These are phyloP conservation scores for Umbelopsis vinacea DNA, from an alignment of 192 early-diverging fungal genomes.

Conservation along the genomic window DNA sequence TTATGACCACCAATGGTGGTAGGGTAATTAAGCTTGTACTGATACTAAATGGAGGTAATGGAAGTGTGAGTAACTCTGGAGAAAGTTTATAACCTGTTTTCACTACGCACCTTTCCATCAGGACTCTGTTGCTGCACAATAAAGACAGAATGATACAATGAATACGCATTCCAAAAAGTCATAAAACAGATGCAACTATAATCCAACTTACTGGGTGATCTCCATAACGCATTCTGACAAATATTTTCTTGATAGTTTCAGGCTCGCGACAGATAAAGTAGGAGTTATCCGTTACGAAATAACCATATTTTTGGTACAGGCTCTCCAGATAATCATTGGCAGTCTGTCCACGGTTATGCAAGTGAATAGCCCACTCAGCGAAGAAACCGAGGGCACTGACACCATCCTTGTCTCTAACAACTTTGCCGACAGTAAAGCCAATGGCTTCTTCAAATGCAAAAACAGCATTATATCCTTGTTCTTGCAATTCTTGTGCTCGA, in stretches of 20 bases:
- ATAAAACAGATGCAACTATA: not conserved
- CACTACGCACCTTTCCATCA: not conserved
- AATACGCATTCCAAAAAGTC: not conserved
- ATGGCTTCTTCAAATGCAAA: conserved; percentile 97
- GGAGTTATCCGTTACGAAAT: conserved; percentile 83
- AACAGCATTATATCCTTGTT: conserved; percentile 66
- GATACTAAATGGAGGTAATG: conserved; percentile 20
- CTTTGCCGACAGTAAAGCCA: conserved; percentile 79
- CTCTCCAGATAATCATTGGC: conserved; percentile 73
- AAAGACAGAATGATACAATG: not conserved
- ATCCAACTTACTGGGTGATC: conserved; percentile 32
- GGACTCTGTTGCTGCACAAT: not conserved
- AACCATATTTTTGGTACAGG: conserved; percentile 80
- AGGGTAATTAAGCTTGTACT: conserved; percentile 71
- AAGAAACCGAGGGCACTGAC: conserved; percentile 82
- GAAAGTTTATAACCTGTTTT: not conserved
- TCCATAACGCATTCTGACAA: conserved; percentile 84
- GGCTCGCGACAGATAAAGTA: conserved; percentile 89
- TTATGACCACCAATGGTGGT: conserved; percentile 65
- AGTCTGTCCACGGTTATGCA: conserved; percentile 64
- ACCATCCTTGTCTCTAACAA: conserved; percentile 93
- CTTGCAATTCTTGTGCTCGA: conserved; percentile 68
- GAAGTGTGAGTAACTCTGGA: not conserved
- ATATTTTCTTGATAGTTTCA: conserved; percentile 70
- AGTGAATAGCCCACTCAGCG: conserved; percentile 72